A percentile compares a stretch with the other conserved stretches of the same genome.
phyloP scores from a whole-genome alignment of 331 rosid genomes.

The Malus hybrid region DNA sequence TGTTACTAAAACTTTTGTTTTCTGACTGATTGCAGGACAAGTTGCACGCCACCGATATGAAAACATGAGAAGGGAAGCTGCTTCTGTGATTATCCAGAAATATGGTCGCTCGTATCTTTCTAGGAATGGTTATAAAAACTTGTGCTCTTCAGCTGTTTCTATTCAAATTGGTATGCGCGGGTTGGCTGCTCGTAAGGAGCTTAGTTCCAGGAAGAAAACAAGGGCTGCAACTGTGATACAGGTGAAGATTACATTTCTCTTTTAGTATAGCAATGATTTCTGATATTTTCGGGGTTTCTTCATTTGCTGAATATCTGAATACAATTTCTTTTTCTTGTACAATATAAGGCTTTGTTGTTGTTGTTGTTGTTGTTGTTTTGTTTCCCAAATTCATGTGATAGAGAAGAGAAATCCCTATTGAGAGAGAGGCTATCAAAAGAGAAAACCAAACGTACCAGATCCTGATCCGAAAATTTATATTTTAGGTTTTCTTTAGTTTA shows the following conservation, averaged over 20 bases:
- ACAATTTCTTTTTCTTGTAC: background rate
- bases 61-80: constrained; percentile 61
- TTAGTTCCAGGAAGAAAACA: constrained; percentile 43
- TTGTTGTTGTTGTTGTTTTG: no score
- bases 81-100: constrained; percentile 66
- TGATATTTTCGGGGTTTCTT: background rate
- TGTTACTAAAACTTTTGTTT: background rate
- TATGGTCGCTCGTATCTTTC: constrained; percentile 44
- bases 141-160: constrained; percentile 37
- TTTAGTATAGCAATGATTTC: background rate
- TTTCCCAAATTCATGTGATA: background rate
- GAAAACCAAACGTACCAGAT: background rate
- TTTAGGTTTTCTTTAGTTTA: background rate
- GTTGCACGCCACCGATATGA: constrained; percentile 51
- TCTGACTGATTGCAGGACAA: constrained; percentile 43
- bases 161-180: constrained; percentile 65
- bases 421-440: background rate
- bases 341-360: no score
- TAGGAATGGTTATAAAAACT: constrained; percentile 30
- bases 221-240: constrained; percentile 59
- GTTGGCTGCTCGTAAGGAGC: constrained; percentile 61
- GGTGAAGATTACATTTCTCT: constrained; percentile 27
- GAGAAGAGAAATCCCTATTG: background rate
- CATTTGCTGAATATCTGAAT: background rate
- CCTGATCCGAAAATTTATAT: background rate